phyloP scores from a whole-genome alignment of 2,329 filamentous ascomycete genomes.

The Pseudogymnoascus sp. region DNA sequence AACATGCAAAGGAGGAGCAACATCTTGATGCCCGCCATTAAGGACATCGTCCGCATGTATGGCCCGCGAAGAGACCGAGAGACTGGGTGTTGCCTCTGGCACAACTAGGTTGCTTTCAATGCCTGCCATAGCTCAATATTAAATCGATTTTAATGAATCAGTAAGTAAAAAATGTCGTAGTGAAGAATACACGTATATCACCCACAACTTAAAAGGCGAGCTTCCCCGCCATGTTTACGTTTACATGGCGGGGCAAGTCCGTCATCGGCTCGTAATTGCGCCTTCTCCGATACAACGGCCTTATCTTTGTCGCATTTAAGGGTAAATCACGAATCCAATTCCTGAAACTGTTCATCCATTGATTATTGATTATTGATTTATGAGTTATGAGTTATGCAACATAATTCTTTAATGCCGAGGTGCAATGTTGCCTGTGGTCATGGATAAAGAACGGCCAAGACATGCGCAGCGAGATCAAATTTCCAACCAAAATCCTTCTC shows the following conservation, averaged over 20 bases:
- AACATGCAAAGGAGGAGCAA: slow-evolving; percentile 83
- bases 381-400: not conserved
- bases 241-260: slow-evolving; percentile 1
- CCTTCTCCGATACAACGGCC: not conserved
- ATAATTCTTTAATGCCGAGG: not conserved
- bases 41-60: slow-evolving; percentile 77
- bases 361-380: not conserved
- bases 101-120: not conserved
- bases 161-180: not conserved
- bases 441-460: not conserved
- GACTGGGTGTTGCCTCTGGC: not conserved
- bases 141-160: not conserved
- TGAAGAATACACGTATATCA: not conserved
- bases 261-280: slow-evolving; percentile 6
- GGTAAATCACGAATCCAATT: not conserved
- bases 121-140: not conserved
- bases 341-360: not conserved
- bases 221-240: not conserved
- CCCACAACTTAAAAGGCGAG: not conserved
- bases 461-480: not conserved
- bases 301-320: not conserved
- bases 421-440: not conserved
- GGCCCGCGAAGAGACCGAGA: slow-evolving; percentile 59
- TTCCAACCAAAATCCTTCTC: not conserved
- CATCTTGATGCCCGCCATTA: slow-evolving; percentile 60